Evolutionary conservation across 2,329 filamentous ascomycete genomes (phyloP), one percentile per base, ranked within the genome.

Genomic region (Aspergillus floridensis): DNA sequence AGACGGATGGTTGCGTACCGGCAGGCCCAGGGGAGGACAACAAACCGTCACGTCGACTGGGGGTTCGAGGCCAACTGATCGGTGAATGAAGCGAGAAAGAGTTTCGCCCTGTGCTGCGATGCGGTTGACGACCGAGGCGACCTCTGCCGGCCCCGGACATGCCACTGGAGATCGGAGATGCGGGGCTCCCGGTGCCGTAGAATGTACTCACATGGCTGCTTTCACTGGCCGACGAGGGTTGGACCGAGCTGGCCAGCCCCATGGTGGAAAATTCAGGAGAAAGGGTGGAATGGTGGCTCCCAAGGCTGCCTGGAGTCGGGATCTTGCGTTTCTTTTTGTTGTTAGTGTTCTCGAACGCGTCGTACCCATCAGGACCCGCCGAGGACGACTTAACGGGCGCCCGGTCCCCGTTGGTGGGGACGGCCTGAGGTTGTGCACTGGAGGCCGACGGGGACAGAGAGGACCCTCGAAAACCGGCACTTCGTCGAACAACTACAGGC

Each of bases 271-370:
- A 80, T 65, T 89, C 87, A 29, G 84, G 82, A 16, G 86, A 86
- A 54, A 90, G 75, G 58, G 80, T 79, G 64, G 81, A 80, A 63
- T 86, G 81, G 70, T 86, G 84, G 63, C 81, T 77, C 57, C 79
- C 84, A 14, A 87, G 81, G 68, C 91, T 90, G 19, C 91, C 90
- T 10, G 91, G 92, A 0, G 92, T 92, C 0, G 95, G 95, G 41
- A 99, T 98, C 78, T 99, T 99, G 66, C 95, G 86, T 77, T 99
- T 98, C 81, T 98, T 99, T 78, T 99, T 99, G 74, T 99, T 99
- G 75, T 96, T 98, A 38, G 92, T 96, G 70, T 98, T 98, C 76
- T 99, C 95, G 69, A 97, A 96, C 6, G 92, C 95, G 75, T 99
- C 95, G 74, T 98, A 98, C 14, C 93, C 92, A 73, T 98, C 93